phyloP scores from a whole-genome alignment of 2,329 filamentous ascomycete species.

The Fusarium scirpi region DNA sequence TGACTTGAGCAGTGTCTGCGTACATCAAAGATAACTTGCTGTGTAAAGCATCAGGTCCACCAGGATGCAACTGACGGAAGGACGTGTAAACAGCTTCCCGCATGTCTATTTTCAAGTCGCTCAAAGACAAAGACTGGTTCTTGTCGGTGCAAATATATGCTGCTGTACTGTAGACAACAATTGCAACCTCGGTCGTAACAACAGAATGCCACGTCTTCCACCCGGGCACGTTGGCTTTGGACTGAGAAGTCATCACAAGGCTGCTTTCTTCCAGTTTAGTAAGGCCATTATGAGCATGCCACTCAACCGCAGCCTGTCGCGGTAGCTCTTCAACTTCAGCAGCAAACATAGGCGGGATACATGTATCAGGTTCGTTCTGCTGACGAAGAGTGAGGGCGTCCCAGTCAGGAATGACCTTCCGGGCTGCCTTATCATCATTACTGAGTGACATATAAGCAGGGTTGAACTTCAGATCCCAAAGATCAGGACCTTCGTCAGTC shows the following conservation, averaged over 20 bases:
- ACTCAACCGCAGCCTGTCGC: constrained; percentile 80
- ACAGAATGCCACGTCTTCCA: constrained; percentile 51
- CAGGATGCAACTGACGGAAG: constrained; percentile 39
- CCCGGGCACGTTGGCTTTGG: constrained; percentile 27
- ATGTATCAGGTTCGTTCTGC: constrained; percentile 51
- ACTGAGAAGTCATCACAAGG: constrained; percentile 42
- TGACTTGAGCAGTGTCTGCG: constrained; percentile 43
- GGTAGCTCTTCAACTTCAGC: constrained; percentile 84
- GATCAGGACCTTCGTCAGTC: constrained; percentile 66
- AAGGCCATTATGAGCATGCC: constrained; percentile 78
- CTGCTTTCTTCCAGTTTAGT: constrained; percentile 48
- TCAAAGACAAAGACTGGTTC: background rate
- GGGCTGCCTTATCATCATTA: constrained; percentile 41
- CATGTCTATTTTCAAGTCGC: constrained; percentile 35
- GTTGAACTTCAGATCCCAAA: constrained; percentile 76
- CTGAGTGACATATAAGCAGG: constrained; percentile 59
- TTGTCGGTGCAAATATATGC: constrained; percentile 28
- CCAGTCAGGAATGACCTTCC: constrained; percentile 63
- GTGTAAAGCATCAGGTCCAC: constrained; percentile 2
- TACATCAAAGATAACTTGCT: constrained; percentile 51
- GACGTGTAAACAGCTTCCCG: constrained; percentile 39
- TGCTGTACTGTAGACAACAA: constrained; percentile 50
- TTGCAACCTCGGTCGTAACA: constrained; percentile 35
- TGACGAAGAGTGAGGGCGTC: constrained; percentile 55
- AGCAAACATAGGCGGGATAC: constrained; percentile 76